phyloP scores from a whole-genome alignment of 345 rosid species.

The Populus simonii region DNA sequence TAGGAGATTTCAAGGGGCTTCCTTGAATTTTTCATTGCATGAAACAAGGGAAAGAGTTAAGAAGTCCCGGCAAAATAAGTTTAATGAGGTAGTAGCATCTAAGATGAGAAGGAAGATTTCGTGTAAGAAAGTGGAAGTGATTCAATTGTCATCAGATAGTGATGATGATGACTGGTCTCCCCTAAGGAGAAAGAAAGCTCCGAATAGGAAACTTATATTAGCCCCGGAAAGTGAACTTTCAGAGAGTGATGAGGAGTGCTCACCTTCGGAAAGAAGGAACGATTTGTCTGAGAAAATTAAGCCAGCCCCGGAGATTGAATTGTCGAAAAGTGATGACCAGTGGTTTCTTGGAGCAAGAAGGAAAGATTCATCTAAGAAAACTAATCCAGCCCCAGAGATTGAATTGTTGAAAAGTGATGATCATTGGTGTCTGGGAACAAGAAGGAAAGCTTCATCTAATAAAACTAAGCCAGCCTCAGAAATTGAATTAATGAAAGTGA shows the following conservation, averaged over 20 bases:
- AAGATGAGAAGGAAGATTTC: constrained; percentile 1
- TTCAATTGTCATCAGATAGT: background rate
- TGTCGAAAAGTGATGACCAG: background rate
- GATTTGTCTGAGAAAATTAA: background rate
- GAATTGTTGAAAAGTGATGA: background rate
- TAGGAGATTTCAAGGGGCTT: constrained; percentile 8
- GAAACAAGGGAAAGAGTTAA: constrained; percentile 19
- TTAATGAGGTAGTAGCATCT: background rate
- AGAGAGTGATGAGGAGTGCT: background rate
- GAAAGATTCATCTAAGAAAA: background rate
- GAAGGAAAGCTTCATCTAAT: background rate
- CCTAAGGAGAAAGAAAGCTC: background rate
- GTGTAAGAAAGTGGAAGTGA: background rate
- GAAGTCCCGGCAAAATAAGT: background rate
- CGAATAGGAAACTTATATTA: background rate
- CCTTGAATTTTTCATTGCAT: constrained; percentile 3
- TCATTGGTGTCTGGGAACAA: background rate
- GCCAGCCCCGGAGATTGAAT: background rate
- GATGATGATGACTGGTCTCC: background rate
- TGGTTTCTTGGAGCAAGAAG: background rate
- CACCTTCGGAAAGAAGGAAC: background rate
- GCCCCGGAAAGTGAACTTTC: background rate
- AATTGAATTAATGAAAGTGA: background rate
- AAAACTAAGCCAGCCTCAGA: background rate
- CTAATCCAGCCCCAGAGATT: background rate